These are phyloP conservation scores for Sequoiadendron giganteum DNA, from an alignment of 75 land plant species.

Conservation along the genomic window DNA sequence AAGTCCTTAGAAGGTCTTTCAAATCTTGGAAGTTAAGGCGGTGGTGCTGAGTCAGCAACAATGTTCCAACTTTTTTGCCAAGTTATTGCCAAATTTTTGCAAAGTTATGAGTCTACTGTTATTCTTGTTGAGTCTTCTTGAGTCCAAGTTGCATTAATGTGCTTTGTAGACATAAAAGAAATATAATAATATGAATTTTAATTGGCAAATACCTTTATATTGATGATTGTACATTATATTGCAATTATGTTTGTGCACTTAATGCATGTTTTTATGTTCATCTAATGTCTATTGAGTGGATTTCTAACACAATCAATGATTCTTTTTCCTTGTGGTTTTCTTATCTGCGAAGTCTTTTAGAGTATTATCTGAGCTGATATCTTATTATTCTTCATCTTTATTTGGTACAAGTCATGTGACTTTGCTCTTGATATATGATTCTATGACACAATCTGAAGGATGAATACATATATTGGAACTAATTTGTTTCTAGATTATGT, in stretches of 20 bases:
- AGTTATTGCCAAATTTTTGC: background rate
- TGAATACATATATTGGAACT: background rate
- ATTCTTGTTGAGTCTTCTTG: background rate
- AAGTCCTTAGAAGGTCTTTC: background rate
- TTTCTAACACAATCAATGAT: no score
- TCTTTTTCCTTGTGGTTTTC: no score
- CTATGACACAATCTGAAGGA: background rate
- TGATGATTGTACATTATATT: background rate
- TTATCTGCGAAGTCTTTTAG: no score
- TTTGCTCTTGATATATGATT: background rate
- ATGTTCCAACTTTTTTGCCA: background rate
- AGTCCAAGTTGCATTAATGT: background rate
- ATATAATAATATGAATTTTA: background rate
- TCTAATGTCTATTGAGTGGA: background rate
- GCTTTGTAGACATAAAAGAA: background rate
- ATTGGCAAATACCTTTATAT: background rate
- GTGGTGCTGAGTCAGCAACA: background rate
- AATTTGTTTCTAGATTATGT: background rate
- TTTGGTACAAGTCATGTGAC: background rate
- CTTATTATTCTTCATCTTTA: background rate
- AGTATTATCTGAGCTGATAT: no score
- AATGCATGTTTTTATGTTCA: background rate
- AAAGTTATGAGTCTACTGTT: background rate
- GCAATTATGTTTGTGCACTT: background rate
- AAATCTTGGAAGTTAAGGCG: background rate